Percentiles rank a stretch among this genome's conserved stretches.
These are phyloP conservation scores for Aegilops speltoides DNA, from an alignment of 176 grass and related monocot species.

Conservation along the genomic window DNA sequence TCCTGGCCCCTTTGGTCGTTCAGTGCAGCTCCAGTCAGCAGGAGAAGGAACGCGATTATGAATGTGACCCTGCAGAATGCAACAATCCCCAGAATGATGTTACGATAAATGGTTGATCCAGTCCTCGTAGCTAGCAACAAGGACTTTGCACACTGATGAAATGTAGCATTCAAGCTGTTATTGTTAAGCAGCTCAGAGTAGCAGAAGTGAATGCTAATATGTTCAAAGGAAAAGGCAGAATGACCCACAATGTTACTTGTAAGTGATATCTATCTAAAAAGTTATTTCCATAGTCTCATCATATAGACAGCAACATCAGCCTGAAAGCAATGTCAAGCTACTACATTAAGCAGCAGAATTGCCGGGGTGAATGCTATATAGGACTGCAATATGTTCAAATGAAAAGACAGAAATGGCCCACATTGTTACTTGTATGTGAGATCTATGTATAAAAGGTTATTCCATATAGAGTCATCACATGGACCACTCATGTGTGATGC, in stretches of 20 bases:
- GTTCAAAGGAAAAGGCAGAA: background rate
- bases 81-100: background rate
- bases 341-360: too few species aligned
- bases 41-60: conserved; percentile 83
- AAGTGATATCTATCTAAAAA: conserved; percentile 27
- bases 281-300: background rate
- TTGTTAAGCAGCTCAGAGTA: background rate
- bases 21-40: conserved; percentile 81
- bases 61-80: conserved; percentile 65
- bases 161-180: background rate
- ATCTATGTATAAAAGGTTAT: conserved; percentile 17
- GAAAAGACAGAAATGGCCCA: background rate
- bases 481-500: background rate
- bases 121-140: background rate
- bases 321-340: too few species aligned
- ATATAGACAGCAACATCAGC: background rate
- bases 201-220: background rate
- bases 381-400: background rate
- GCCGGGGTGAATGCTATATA: too few species aligned
- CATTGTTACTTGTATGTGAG: background rate
- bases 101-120: background rate
- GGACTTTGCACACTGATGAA: background rate
- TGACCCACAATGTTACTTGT: background rate
- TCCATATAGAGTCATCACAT: background rate
- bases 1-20: conserved; percentile 84